A percentile compares a stretch with the other conserved stretches of the same genome.
These are phyloP conservation scores for Volutella citrinella DNA, from an alignment of 2,329 filamentous ascomycete genomes.

Conservation along the genomic window DNA sequence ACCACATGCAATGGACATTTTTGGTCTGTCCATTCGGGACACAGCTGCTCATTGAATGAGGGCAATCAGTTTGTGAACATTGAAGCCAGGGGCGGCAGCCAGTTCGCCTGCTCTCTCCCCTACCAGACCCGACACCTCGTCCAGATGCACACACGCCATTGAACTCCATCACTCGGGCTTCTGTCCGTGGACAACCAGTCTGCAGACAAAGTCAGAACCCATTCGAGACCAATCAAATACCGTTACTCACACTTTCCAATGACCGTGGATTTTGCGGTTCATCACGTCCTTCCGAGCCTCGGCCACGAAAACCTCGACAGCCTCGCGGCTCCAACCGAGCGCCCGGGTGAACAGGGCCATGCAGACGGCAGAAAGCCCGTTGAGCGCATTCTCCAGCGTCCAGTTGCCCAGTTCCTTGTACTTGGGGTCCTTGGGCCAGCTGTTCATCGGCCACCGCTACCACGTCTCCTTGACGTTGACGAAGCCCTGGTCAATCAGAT, in stretches of 20 bases:
- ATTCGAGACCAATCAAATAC: too few species aligned
- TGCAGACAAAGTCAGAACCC: too few species aligned
- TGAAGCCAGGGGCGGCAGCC: too few species aligned
- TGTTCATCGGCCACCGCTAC: slow-evolving; percentile 18
- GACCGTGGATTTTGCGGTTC: slow-evolving; percentile 15
- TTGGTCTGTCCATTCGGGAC: too few species aligned
- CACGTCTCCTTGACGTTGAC: slow-evolving; percentile 11
- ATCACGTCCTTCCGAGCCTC: slow-evolving; percentile 15
- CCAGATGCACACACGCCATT: too few species aligned
- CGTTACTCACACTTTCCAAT: slow-evolving; percentile 17
- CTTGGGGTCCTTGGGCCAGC: slow-evolving; percentile 13
- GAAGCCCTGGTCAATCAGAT: slow-evolving; percentile 11
- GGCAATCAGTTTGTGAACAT: too few species aligned
- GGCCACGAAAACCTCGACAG: slow-evolving; percentile 9
- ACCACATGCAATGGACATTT: too few species aligned
- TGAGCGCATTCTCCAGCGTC: slow-evolving; percentile 12
- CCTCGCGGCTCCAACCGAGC: slow-evolving; percentile 10
- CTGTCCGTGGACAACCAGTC: too few species aligned
- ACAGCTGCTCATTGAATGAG: too few species aligned
- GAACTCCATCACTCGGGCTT: too few species aligned
- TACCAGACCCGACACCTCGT: too few species aligned
- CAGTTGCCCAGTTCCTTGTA: slow-evolving; percentile 16
- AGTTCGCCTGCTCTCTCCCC: too few species aligned
- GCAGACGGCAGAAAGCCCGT: slow-evolving; percentile 9
- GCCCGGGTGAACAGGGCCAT: slow-evolving; percentile 13